Evolutionary conservation across 2,329 filamentous ascomycete genomes (phyloP).

Genomic region (Aureobasidium sp.): DNA sequence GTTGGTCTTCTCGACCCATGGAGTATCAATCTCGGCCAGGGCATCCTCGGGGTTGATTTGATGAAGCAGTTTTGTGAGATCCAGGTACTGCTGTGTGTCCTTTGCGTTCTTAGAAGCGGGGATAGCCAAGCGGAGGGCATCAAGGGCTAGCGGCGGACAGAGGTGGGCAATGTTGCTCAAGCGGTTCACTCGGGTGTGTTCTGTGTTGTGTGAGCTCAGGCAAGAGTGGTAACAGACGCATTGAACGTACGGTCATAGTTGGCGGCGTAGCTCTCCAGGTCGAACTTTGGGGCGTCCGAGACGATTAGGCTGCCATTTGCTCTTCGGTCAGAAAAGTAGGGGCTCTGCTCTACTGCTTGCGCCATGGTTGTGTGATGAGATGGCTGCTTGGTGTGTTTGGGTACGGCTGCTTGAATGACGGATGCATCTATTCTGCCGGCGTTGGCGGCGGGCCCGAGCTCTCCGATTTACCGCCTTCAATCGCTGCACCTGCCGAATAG

Average conservation of each 20-base stretch:
- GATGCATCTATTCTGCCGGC: not conserved
- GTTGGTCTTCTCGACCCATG: constrained; percentile 66
- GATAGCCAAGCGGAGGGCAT: constrained; percentile 73
- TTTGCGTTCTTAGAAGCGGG: constrained; percentile 66
- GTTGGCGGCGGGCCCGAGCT: not conserved
- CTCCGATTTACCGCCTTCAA: not conserved
- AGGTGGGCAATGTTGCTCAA: constrained; percentile 72
- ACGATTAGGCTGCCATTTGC: constrained; percentile 13
- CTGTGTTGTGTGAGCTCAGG: constrained; percentile 55
- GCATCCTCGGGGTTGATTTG: constrained; percentile 57
- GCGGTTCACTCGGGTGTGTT: constrained; percentile 71
- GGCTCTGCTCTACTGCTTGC: constrained; percentile 14
- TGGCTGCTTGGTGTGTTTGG: not conserved
- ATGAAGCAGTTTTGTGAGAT: constrained; percentile 58
- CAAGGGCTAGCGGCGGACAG: constrained; percentile 66
- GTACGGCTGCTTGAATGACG: not conserved
- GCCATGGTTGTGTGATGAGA: constrained; percentile 11
- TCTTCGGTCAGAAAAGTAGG: constrained; percentile 13
- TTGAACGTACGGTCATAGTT: constrained; percentile 66
- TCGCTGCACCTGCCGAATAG: not conserved
- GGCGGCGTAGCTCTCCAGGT: constrained; percentile 80
- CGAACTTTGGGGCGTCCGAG: constrained; percentile 43
- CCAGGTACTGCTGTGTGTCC: constrained; percentile 64
- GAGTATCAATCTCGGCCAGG: constrained; percentile 57
- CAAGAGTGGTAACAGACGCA: not conserved